Percentiles rank a stretch among this genome's conserved stretches.
phyloP scores from a whole-genome alignment of 129 eudicot species.

The Dittrichia graveolens region DNA sequence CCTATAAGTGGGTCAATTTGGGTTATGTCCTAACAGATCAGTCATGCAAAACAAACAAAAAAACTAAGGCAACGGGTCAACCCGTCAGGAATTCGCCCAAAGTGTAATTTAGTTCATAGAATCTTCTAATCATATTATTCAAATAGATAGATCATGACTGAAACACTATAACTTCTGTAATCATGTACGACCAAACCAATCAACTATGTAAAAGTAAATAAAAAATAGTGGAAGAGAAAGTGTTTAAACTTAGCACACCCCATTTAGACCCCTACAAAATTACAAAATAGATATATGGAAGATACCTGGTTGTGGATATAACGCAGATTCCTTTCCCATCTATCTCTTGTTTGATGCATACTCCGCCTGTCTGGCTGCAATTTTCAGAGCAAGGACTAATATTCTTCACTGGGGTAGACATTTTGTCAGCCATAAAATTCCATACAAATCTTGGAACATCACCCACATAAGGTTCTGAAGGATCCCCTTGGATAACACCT shows the following conservation, averaged over 20 bases:
- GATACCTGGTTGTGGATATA: constrained; percentile 85
- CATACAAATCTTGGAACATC: constrained; percentile 86
- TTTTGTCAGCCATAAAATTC: constrained; percentile 86
- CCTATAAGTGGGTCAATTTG: too few species aligned
- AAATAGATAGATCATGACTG: too few species aligned
- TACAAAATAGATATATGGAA: constrained; percentile 15
- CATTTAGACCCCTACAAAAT: background rate
- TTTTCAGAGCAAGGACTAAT: constrained; percentile 57
- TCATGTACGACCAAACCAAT: too few species aligned
- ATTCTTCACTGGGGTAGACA: constrained; percentile 52
- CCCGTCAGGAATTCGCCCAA: too few species aligned
- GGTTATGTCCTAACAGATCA: too few species aligned
- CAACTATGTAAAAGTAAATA: too few species aligned
- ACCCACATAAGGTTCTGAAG: constrained; percentile 61
- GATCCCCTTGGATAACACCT: constrained; percentile 80
- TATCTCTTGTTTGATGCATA: constrained; percentile 67
- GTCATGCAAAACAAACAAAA: too few species aligned
- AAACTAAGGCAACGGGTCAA: too few species aligned
- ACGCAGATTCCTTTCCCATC: constrained; percentile 86
- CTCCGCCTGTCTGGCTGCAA: constrained; percentile 62
- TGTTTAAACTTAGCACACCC: background rate
- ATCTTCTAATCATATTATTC: too few species aligned
- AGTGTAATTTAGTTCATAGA: too few species aligned
- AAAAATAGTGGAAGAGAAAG: background rate
- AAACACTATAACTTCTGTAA: too few species aligned